phyloP scores from a whole-genome alignment of 2,329 filamentous ascomycete genomes.

The Hyphodiscus sp. region DNA sequence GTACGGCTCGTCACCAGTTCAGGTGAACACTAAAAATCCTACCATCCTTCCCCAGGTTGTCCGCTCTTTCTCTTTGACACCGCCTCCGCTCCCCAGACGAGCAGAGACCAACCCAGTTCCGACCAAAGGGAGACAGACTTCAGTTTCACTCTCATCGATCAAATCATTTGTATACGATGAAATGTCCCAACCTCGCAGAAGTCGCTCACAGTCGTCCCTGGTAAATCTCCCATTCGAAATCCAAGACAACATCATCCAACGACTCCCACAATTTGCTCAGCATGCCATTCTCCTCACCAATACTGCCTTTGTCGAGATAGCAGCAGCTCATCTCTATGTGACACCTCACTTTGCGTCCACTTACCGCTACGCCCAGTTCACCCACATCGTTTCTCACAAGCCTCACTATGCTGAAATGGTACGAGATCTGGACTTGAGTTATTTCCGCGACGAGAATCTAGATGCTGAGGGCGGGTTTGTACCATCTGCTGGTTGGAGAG shows the following conservation, averaged over 20 bases:
- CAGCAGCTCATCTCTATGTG: conserved; percentile 14
- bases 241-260: conserved; percentile 12
- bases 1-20: background rate
- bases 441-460: conserved; percentile 7
- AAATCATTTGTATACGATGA: background rate
- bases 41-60: too few species aligned
- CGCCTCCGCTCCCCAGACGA: too few species aligned
- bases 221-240: conserved; percentile 18
- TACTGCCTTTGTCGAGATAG: conserved; percentile 13
- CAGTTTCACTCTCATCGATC: background rate
- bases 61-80: too few species aligned
- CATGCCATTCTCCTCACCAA: conserved; percentile 14
- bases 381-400: conserved; percentile 13
- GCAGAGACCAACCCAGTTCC: too few species aligned
- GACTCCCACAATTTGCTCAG: conserved; percentile 12
- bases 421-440: conserved; percentile 16
- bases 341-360: conserved; percentile 18
- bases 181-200: background rate
- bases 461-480: conserved; percentile 3
- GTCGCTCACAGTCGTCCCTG: conserved; percentile 4
- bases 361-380: conserved; percentile 24
- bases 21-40: background rate
- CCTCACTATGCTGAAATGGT: conserved; percentile 15
- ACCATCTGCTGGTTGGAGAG: conserved; percentile 19
- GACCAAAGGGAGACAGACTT: too few species aligned